Conservation (phyloP, 2,329 filamentous ascomycete species). For the Paraphaeosphaeria minitans region DNA sequence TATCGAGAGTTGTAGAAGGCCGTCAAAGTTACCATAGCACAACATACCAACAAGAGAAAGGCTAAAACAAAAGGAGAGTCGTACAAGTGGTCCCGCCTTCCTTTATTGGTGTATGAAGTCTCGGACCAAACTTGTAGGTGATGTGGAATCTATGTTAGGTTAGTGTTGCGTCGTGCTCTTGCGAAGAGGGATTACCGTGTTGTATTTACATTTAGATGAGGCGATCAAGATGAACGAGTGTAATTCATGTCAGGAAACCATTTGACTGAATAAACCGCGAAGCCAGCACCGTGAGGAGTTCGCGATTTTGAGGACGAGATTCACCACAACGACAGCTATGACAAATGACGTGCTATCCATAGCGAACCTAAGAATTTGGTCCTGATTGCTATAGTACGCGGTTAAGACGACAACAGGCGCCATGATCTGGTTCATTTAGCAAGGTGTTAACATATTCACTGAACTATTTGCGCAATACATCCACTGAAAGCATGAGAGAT, state of each 20-base stretch:
- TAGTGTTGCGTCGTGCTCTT: not conserved
- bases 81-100: not conserved
- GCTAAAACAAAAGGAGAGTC: too few species aligned
- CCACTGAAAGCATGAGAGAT: slow-evolving; percentile 14
- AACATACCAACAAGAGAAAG: too few species aligned
- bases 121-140: not conserved
- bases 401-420: slow-evolving; percentile 15
- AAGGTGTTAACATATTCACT: not conserved
- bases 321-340: slow-evolving; percentile 7
- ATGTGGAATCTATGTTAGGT: not conserved
- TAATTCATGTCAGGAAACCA: not conserved
- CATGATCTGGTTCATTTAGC: slow-evolving; percentile 15
- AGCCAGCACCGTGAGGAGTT: slow-evolving; percentile 3
- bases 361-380: slow-evolving; percentile 17
- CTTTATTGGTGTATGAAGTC: not conserved
- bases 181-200: not conserved
- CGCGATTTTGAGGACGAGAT: slow-evolving; percentile 2
- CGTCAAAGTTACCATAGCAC: too few species aligned
- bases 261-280: not conserved
- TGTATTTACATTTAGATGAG: not conserved
- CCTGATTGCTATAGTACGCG: slow-evolving; percentile 20
- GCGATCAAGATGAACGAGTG: slow-evolving; percentile 1
- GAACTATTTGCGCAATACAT: not conserved
- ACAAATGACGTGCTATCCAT: slow-evolving; percentile 15
- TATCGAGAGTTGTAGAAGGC: too few species aligned